Evolutionary conservation across 768 basidiomycete species (phyloP), one percentile per base, ranked within the genome.

Genomic region (Phanerochaete sordida): DNA sequence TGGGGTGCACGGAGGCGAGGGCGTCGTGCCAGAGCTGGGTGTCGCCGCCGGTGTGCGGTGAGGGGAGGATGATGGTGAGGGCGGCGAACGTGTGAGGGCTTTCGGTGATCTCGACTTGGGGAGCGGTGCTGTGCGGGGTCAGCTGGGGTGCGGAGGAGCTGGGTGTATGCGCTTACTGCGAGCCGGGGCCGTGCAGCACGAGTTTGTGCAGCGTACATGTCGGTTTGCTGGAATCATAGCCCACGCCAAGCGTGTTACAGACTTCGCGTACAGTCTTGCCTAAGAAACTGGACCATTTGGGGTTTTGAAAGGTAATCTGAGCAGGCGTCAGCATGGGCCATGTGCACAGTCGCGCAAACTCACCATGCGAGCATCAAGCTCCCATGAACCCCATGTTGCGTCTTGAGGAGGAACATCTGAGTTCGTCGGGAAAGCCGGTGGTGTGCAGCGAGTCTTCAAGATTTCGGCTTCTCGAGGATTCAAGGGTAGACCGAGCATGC

Each of bases 51-150:
- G 72, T 71, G 62, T 78, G 47, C 8, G 55, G 61, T 0, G 81
- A 81, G 6, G 81, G 81, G 2, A 83, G 73, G 7, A 81, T 62
- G 28, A 83, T 67, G 50, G 82, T 70, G 26, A 81, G 66, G 0
- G 82, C 81, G 12, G 82, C 82, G 60, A 84, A 82, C 78, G 81
- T 82, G 1, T 77, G 79, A 27, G 73, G 59, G 0, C 71, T 70
- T 64, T 81, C 80, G 55, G 78, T 77, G 1, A 79, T 81, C 79
- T 82, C 80, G 66, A 77, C 76, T 62, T 81, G 80, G 7, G 77
- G 73, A 6, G 77, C 63, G 63, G 81, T 79, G 51, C 79, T 64
- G 56, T 26, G 33, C 33, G 15, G 50, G 54, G 9, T 11, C 47
- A 33, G 37, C 7, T 28, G 27, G 33, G 23, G 28, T 13, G 2